Evolutionary conservation across 2,329 filamentous ascomycete genomes (phyloP).

Genomic region (Trichophyton verrucosum): DNA sequence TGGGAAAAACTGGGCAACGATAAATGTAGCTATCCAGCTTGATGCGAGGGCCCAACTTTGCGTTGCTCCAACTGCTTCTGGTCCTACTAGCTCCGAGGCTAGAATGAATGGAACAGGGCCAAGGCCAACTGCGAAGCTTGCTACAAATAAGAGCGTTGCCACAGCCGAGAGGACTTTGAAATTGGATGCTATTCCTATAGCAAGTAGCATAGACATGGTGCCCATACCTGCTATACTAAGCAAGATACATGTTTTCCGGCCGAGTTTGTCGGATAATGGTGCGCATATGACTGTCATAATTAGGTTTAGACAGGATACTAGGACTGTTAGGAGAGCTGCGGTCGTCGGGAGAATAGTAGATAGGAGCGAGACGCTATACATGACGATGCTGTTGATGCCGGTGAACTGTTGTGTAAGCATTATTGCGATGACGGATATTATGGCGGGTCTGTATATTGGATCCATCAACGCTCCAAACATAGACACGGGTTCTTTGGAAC

Average conservation of each 20-base stretch:
- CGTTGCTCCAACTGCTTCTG: constrained; percentile 80
- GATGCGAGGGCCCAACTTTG: constrained; percentile 79
- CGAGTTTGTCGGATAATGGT: constrained; percentile 73
- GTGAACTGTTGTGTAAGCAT: constrained; percentile 91
- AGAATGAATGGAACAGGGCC: constrained; percentile 93
- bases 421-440: constrained; percentile 73
- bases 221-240: constrained; percentile 78
- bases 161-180: constrained; percentile 66
- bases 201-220: constrained; percentile 60
- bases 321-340: constrained; percentile 71
- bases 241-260: constrained; percentile 74
- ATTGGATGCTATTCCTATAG: constrained; percentile 62
- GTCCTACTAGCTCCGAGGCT: constrained; percentile 76
- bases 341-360: constrained; percentile 67
- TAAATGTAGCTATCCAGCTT: constrained; percentile 81
- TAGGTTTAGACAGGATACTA: constrained; percentile 78
- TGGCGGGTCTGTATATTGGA: constrained; percentile 55
- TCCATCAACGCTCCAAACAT: constrained; percentile 54
- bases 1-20: constrained; percentile 92
- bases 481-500: constrained; percentile 52
- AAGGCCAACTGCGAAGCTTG: constrained; percentile 77
- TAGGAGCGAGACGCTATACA: constrained; percentile 92
- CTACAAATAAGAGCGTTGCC: constrained; percentile 73
- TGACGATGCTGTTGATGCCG: constrained; percentile 92
- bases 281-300: constrained; percentile 69